Base-by-base conservation (phyloP, 345 rosid genomes). In the Ceriops decandra region DNA sequence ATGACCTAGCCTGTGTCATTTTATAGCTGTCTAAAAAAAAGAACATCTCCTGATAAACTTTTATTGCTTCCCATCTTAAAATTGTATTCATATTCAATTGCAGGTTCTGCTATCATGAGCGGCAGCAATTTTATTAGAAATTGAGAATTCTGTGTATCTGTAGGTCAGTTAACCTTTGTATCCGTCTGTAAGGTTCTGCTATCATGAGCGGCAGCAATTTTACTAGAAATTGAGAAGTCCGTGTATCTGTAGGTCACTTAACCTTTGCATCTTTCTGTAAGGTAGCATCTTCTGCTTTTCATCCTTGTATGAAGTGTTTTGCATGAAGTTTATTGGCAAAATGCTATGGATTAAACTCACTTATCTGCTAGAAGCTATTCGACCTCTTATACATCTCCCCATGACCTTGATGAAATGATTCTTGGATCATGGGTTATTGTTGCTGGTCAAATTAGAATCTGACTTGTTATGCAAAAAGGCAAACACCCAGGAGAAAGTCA, bases 41-140 rank as follows among this genome's bases (percentile, higher is more conserved):
- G 17, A 47, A 54, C 35, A 9, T 49, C 27, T 62, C n/a, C 5
- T 15, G 17, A 42, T 10, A 36, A 33, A 17, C 32, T 62, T 33
- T n/a, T 13, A 36, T 47, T 31, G 24, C 22, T 26, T 35, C 52
- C 56, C 59, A 8, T 13, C 35, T 62, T 21, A 31, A 52, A 53
- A 36, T 69, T 54, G 57, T 10, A 24, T 52, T 71, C 63, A 47
- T 69, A 32, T 62, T 57, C 16, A 52, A 46, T 65, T 52, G 62
- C 54, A 57, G 69, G 69, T 57, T 65, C 35, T 59, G 36, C 26
- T 42, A 52, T 46, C 63, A 42, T 24, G 26, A 24, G 26, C 26
- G 26, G 26, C 26, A 24, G 26, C 26, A 24, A 24, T 24, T 0
- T 24, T 24, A 24, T 24, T 24, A 24, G 26, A 24, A 24, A 24